A percentile compares a stretch with the other conserved stretches of the same genome.
These are phyloP conservation scores for Lachancea waltii DNA, from an alignment of 805 yeast genomes.

Conservation along the genomic window DNA sequence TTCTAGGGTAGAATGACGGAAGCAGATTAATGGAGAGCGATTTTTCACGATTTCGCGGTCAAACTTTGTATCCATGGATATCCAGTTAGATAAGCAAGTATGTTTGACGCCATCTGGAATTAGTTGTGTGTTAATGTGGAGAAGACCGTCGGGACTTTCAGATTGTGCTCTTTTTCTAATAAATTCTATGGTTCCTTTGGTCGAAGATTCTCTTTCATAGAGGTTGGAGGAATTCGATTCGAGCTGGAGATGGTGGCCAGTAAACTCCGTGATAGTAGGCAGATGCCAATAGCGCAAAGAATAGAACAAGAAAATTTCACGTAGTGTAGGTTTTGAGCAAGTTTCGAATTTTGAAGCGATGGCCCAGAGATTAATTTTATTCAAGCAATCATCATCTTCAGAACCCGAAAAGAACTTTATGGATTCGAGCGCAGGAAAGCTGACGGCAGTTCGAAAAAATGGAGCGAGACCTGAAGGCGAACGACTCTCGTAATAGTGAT, in stretches of 20 bases:
- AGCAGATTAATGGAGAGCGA: conserved; percentile 18
- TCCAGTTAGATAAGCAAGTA: conserved; percentile 23
- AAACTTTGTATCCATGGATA: conserved; percentile 10
- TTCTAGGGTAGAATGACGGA: conserved; percentile 17
- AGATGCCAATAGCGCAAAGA: conserved; percentile 24
- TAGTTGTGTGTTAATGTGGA: conserved; percentile 19
- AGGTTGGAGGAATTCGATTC: conserved; percentile 9
- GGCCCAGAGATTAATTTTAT: neutral
- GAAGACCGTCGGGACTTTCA: conserved; percentile 23
- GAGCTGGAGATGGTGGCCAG: conserved; percentile 25
- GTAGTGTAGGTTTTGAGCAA: neutral
- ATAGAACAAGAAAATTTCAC: conserved; percentile 18
- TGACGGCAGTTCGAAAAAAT: neutral
- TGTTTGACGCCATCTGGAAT: conserved; percentile 21
- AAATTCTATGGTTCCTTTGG: neutral
- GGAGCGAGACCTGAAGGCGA: neutral
- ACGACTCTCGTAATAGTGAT: too few relatives aligned
- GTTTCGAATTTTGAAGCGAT: neutral
- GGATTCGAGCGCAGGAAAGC: neutral
- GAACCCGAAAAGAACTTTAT: neutral
- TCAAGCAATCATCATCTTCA: too few relatives aligned
- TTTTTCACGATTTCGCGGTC: conserved; percentile 1
- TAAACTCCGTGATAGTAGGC: conserved; percentile 16
- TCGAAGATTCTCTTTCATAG: conserved; percentile 10
- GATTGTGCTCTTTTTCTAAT: conserved; percentile 16